Percentiles rank a stretch among this genome's conserved stretches.
phyloP scores from a whole-genome alignment of 2,329 filamentous ascomycete genomes.

The Pseudogymnoascus sp. region DNA sequence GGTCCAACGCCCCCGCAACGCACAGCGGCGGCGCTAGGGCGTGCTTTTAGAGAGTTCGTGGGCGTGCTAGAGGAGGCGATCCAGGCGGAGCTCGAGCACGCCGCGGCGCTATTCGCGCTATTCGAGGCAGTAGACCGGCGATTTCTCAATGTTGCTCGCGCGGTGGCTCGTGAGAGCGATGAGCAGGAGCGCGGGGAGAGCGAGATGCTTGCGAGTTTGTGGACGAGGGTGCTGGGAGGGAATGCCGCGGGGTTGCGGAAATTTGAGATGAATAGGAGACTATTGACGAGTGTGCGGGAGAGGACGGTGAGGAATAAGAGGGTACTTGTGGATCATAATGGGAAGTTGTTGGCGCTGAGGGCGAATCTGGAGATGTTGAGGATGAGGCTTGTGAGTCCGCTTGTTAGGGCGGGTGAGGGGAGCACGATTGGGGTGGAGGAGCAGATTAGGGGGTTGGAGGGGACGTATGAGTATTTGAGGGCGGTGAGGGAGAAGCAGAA shows the following conservation, averaged over 20 bases:
- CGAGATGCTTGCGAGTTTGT: constrained; percentile 75
- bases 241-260: constrained; percentile 71
- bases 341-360: constrained; percentile 74
- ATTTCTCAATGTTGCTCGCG: constrained; percentile 80
- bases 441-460: constrained; percentile 75
- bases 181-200: constrained; percentile 72
- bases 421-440: constrained; percentile 71
- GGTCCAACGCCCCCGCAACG: constrained; percentile 74
- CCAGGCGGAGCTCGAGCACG: constrained; percentile 72
- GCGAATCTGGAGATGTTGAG: constrained; percentile 79
- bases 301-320: constrained; percentile 83
- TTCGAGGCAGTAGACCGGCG: constrained; percentile 88
- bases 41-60: constrained; percentile 83
- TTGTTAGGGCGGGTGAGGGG: constrained; percentile 62
- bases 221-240: constrained; percentile 75
- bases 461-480: constrained; percentile 71
- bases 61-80: constrained; percentile 84
- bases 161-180: constrained; percentile 74
- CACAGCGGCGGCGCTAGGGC: constrained; percentile 70
- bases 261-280: constrained; percentile 79
- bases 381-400: constrained; percentile 73
- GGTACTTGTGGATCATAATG: constrained; percentile 78
- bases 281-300: constrained; percentile 70
- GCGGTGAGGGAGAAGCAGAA: constrained; percentile 72
- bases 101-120: constrained; percentile 72